These are phyloP conservation scores for Comarum palustre DNA, from an alignment of 306 rosid genomes.

Conservation along the genomic window DNA sequence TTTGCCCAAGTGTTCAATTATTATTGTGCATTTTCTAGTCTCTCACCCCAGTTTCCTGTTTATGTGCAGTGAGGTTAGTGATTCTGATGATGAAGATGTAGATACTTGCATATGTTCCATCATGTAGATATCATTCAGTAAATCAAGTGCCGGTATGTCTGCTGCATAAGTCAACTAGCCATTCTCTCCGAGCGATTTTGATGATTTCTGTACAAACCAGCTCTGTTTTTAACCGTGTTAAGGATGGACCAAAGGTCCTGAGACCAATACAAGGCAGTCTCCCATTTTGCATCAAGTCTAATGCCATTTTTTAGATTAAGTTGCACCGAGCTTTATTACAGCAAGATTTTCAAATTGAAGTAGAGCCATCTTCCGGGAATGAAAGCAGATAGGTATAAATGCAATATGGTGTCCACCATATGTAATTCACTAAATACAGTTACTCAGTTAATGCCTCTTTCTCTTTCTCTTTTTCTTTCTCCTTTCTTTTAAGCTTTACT, in stretches of 20 bases:
- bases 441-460: slow-evolving; percentile 13
- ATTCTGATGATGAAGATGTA: slow-evolving; percentile 66
- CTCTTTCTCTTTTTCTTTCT: not conserved
- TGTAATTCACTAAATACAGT: slow-evolving; percentile 34
- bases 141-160: slow-evolving; percentile 34
- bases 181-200: slow-evolving; percentile 31
- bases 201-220: slow-evolving; percentile 22
- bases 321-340: slow-evolving; percentile 26
- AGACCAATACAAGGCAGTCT: slow-evolving; percentile 26
- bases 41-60: slow-evolving; percentile 27
- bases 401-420: slow-evolving; percentile 25
- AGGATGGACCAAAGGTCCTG: slow-evolving; percentile 34
- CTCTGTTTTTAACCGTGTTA: slow-evolving; percentile 23
- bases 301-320: slow-evolving; percentile 30
- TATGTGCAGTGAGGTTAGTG: slow-evolving; percentile 72
- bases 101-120: slow-evolving; percentile 76
- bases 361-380: slow-evolving; percentile 20
- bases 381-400: slow-evolving; percentile 31
- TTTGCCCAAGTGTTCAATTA: not conserved
- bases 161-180: slow-evolving; percentile 38
- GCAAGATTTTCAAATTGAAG: slow-evolving; percentile 19
- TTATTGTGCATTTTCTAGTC: not conserved
- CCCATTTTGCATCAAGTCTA: slow-evolving; percentile 31
- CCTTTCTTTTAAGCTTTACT: slow-evolving; percentile 22
- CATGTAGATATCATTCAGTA: slow-evolving; percentile 55